Evolutionary conservation across 768 basidiomycete genomes (phyloP), one percentile per base, ranked within the genome.

Genomic region (Russula abietina): DNA sequence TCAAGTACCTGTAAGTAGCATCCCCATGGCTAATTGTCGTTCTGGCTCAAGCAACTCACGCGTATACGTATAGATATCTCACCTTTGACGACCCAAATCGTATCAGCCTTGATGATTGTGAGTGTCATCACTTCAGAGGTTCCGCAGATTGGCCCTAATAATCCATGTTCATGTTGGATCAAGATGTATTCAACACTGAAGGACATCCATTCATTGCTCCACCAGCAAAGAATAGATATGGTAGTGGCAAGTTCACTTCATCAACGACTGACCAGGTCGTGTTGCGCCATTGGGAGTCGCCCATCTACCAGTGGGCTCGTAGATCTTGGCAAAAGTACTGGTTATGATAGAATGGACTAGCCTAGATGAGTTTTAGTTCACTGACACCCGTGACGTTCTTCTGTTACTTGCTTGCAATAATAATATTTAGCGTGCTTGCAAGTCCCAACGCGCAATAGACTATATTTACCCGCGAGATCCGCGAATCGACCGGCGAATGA

Each of bases 71-170:
- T 65, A 87, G 85, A 57, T 88, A 84, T 73, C 77, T 90, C 60
- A 89, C 87, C 0, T 89, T 89, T 71, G 85, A 88, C 69, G 85
- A 89, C 71, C 87, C 88, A 0, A 71, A 74, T 52, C 77, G 80
- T 61, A 83, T 87, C 73, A 84, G 81, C 60, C 72, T 89, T n/a
- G 85, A 90, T 69, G 72, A 84, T 3, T 87, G 86, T 87, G 65
- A 71, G 83, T 71, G 7, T 7, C 14, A 14, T 32, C 28, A 3
- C 16, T 43, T 32, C 14, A 14, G 38, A 7, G 30, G 8, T 17
- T 30, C 2, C 5, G 12, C 14, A 22, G 53, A 12, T 8, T 16
- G 19, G 38, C 16, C 24, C 14, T 28, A 16, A 49, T 5, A 19
- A 9, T 48, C 26, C 30, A 49, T 30, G 22, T 0, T 9, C 12